Evolutionary conservation across 768 basidiomycete species (phyloP), one percentile per base, ranked within the genome.

Genomic region (Kwoniella sp.): DNA sequence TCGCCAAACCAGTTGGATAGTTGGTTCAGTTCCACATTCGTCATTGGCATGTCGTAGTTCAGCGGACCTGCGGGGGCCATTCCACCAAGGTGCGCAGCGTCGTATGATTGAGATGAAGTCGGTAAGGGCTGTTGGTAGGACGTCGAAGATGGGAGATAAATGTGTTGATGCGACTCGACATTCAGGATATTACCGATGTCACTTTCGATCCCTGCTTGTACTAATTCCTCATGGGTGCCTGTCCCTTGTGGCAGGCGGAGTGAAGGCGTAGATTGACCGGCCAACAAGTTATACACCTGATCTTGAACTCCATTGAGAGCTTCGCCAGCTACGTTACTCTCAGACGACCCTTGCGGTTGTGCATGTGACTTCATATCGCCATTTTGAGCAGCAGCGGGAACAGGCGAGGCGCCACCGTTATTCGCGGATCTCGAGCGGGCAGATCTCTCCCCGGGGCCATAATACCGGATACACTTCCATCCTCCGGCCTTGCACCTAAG

Each of bases 381-480:
- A 17, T 45, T 45, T 9, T 3, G 41, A 45, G 34, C 34, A n/a
- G 51, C 23, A 12, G 51, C 12, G 15, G 51, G 51, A 26, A n/a
- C n/a, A 45, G 12, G 41, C 41, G 11, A 11, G 41, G n/a, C n/a
- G n/a, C n/a, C n/a, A n/a, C n/a, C n/a, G n/a, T n/a, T n/a, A n/a
- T 11, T 45, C 41, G 41, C 20, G 20, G 41, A 45, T 45, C 8
- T 45, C 20, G 41, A 45, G 15, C 41, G 41, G 20, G 41, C 8
- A 17, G 41, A 45, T 45, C 51, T 26, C 7, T 53, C 51, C 4
- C 23, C 23, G 17, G 23, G 4, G 12, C 25, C 51, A 26, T 30
- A 23, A 11, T 4, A 11, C 2, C 51, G 51, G 23, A 53, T 53
- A 53, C 51, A 53, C 17, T 30, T 53, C 51, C 51, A 53, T 53